These are phyloP conservation scores for Hibiscus tridactylites DNA, from an alignment of 345 rosid species.

Conservation along the genomic window DNA sequence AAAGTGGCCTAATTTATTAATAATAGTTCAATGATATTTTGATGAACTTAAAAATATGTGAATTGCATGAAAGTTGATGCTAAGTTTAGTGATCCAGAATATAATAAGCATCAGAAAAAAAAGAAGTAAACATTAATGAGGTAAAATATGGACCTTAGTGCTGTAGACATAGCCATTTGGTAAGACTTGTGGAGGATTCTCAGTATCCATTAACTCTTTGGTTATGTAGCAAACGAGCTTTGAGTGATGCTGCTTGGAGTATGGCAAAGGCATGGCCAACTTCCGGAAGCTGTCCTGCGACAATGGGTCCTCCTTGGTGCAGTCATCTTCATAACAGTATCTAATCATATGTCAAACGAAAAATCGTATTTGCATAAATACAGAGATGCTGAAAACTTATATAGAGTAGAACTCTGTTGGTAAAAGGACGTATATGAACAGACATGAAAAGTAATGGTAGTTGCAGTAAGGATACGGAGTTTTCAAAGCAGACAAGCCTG, in stretches of 20 bases:
- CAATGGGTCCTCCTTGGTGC: slow-evolving; percentile 93
- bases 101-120: background rate
- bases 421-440: background rate
- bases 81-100: background rate
- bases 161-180: slow-evolving; percentile 96
- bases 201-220: slow-evolving; percentile 94
- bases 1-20: too few species aligned
- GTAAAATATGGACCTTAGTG: slow-evolving; percentile 52
- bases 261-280: slow-evolving; percentile 76
- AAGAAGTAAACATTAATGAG: background rate
- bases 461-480: slow-evolving; percentile 65
- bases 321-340: slow-evolving; percentile 69
- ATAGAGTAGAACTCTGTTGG: background rate
- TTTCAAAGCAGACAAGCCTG: slow-evolving; percentile 92
- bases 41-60: too few species aligned
- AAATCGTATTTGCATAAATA: background rate
- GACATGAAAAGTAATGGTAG: background rate
- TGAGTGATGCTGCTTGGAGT: slow-evolving; percentile 92
- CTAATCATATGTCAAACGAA: slow-evolving; percentile 45
- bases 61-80: too few species aligned
- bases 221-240: slow-evolving; percentile 96
- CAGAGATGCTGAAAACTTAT: background rate
- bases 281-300: slow-evolving; percentile 89
- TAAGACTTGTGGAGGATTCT: slow-evolving; percentile 95
- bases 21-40: too few species aligned